phyloP scores from a whole-genome alignment of 2,329 filamentous ascomycete genomes.

The Westerdykella aurantiaca region DNA sequence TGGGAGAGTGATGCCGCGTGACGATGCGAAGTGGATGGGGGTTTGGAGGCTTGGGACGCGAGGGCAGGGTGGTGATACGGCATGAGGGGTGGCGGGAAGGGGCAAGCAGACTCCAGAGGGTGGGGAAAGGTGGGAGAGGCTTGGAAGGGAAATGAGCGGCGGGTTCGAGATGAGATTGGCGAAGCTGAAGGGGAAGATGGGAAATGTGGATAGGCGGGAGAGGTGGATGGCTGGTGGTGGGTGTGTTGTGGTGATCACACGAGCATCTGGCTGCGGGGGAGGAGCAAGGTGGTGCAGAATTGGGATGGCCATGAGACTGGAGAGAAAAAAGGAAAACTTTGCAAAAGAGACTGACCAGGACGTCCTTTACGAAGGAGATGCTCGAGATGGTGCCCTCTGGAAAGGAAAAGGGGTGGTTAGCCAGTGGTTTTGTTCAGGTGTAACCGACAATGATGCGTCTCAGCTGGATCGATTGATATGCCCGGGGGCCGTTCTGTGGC shows the following conservation, averaged over 20 bases:
- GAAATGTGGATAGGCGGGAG: constrained; percentile 18
- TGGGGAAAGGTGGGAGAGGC: background rate
- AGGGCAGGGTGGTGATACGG: constrained; percentile 5
- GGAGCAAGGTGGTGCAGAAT: constrained; percentile 9
- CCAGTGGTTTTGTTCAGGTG: constrained; percentile 13
- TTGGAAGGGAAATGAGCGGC: constrained; percentile 24
- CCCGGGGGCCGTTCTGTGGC: background rate
- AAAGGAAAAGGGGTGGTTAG: constrained; percentile 22
- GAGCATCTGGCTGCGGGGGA: constrained; percentile 20
- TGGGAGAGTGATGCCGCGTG: constrained; percentile 19
- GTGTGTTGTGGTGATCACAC: constrained; percentile 24
- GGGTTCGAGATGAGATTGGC: constrained; percentile 7
- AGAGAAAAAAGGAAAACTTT: constrained; percentile 12
- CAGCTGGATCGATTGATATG: constrained; percentile 9
- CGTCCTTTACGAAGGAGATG: constrained; percentile 78
- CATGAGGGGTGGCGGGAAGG: constrained; percentile 10
- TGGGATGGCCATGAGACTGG: constrained; percentile 2
- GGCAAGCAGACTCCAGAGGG: background rate
- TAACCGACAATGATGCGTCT: constrained; percentile 1
- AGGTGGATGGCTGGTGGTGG: constrained; percentile 10
- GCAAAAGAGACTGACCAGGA: constrained; percentile 57
- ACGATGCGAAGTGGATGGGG: constrained; percentile 11
- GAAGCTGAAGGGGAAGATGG: constrained; percentile 10
- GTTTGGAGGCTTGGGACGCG: constrained; percentile 9
- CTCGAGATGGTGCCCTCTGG: constrained; percentile 76